Evolutionary conservation across 225 moss, liverwort and hornwort species (phyloP), one percentile per base, ranked within the genome.

Genomic region (Bryum argenteum): DNA sequence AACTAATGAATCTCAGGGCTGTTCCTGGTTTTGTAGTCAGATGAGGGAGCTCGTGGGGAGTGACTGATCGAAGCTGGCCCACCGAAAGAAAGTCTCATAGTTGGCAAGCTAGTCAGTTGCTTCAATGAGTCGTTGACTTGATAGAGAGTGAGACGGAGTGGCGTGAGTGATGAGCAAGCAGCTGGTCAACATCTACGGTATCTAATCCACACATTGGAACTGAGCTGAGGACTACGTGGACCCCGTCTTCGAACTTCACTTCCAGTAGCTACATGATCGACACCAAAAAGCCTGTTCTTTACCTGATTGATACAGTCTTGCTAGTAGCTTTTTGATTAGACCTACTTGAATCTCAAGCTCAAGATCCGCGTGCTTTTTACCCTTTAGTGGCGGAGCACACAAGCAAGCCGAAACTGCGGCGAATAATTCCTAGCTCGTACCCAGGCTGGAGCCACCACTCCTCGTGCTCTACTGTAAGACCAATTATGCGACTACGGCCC

Each of bases 41-140:
- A 33, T 33, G 5, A 33, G 37, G 53, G 37, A 61, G 38, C 41
- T 51, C 11, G 24, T 17, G 38, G 13, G 10, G 54, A 20, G 51
- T 8, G 70, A 61, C 18, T 65, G 81, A 60, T 33, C 33, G 0
- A 33, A 33, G 33, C 33, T 16, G 66, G 54, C 61, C 61, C 66
- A 66, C 56, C 21, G 20, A 14, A 21, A 39, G 55, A 22, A 42
- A 33, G 33, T 33, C 33, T 33, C 7, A 40, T 77, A 77, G 11
- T 16, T 16, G 66, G 3, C 66, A 47, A 63, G 21, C 12, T 15
- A 28, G 50, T 33, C 54, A 39, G 21, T 43, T 53, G 50, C 22
- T 41, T 48, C 61, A 54, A 62, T 70, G 39, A 55, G 62, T 55
- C n/a, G 82, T 71, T 78, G 78, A 78, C 78, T 78, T 50, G 48